Base-by-base conservation (phyloP, 306 rosid species). In the Delonix regia region DNA sequence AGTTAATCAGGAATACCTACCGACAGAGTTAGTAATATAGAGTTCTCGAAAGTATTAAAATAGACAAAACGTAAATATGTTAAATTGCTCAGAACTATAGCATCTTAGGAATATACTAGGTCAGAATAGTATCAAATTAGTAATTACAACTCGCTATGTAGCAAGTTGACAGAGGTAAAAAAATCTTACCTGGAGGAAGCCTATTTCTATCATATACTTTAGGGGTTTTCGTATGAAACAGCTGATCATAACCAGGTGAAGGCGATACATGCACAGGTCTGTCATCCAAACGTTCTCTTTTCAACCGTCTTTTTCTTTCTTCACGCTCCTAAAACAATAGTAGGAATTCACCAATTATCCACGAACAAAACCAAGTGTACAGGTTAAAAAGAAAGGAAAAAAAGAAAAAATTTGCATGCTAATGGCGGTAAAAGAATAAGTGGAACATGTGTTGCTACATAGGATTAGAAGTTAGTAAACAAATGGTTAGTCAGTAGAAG, bases 241-340 rank as follows among this genome's bases (percentile, higher is more conserved):
- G 82, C 64, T 83, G 88, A 80, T 96, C 99, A 81, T 85, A 83
- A 42, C 86, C 84, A 71, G 86, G 76, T 30, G 91, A 87, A 19
- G 89, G 96, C 74, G 93, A 85, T 59, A 60, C 82, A 80, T 85
- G 88, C 60, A 75, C 67, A 45, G 98, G 87, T 85, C 78, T 89
- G 42, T 96, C 99, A 86, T 93, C 93, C n/a, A 94, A 28, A 44
- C 97, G 96, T 12, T 91, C 98, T 80, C 97, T 87, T 88, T 91
- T 93, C 85, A 96, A 67, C 72, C 90, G 83, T 82, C 47, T 89
- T 55, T 90, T 92, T 82, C 99, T 90, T 84, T 96, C 99, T 75
- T 96, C 99, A 57, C 98, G 99, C 87, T 96, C 99, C 99, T 96
- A 86, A 66, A 25, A 82, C n/a, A 77, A 71, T 44, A 41, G 80